Evolutionary conservation across 192 early-diverging fungal species (phyloP).

Genomic region (Gonapodya sp.): DNA sequence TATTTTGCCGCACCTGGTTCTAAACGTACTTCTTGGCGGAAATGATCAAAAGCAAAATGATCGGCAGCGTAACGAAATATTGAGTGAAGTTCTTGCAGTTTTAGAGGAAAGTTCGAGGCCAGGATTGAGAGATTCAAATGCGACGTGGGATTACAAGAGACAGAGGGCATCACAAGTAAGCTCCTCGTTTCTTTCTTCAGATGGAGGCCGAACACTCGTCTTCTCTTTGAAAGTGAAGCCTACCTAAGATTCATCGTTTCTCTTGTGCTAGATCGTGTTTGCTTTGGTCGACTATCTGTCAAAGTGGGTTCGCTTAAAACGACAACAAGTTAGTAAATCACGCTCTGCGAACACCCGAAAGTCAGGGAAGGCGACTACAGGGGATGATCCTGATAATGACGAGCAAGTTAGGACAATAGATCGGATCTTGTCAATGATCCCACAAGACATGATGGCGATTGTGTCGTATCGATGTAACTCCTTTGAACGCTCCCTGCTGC

Average conservation of each 20-base stretch:
- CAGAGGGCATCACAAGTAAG: constrained; percentile 33
- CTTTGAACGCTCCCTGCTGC: constrained; percentile 56
- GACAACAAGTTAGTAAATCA: constrained; percentile 14
- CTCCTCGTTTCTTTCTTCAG: constrained; percentile 6
- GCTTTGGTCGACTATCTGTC: constrained; percentile 46
- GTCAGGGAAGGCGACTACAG: not conserved
- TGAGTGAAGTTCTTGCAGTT: constrained; percentile 31
- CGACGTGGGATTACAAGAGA: constrained; percentile 22
- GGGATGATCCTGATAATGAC: constrained; percentile 22
- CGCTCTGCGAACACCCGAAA: constrained; percentile 16
- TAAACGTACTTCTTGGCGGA: constrained; percentile 34
- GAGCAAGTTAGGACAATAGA: constrained; percentile 22
- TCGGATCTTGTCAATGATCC: constrained; percentile 44
- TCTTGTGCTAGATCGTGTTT: constrained; percentile 30
- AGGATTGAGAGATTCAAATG: not conserved
- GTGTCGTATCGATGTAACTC: constrained; percentile 49
- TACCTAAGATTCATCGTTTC: too few relatives aligned
- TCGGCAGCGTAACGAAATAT: constrained; percentile 11
- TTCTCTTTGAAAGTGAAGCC: too few relatives aligned
- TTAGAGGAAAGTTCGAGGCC: constrained; percentile 17
- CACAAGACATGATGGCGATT: constrained; percentile 48
- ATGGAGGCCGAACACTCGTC: too few relatives aligned
- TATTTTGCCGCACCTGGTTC: constrained; percentile 42
- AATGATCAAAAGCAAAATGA: constrained; percentile 14
- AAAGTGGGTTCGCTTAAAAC: constrained; percentile 25